phyloP scores from a whole-genome alignment of 352 stramenopile genomes.

The Globisporangium recalcitrans region DNA sequence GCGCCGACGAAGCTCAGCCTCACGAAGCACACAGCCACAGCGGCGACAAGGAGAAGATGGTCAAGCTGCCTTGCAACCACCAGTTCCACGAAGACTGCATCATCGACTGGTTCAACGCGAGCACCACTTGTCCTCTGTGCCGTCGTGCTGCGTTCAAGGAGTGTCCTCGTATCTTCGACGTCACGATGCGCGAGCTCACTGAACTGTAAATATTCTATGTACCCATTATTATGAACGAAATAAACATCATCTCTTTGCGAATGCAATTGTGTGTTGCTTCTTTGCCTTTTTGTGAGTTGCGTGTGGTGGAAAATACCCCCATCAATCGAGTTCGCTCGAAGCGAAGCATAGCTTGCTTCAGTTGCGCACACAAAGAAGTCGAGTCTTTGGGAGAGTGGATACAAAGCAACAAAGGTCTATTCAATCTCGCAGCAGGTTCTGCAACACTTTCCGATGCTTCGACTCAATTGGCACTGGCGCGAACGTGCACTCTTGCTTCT shows the following conservation, averaged over 20 bases:
- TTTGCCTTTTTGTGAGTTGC: neutral
- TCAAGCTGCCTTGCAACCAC: slow-evolving; percentile 57
- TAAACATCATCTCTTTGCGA: slow-evolving; percentile 9
- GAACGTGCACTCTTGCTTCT: slow-evolving; percentile 61
- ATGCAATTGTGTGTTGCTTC: neutral
- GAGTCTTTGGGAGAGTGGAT: too few species aligned
- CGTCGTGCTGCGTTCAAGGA: slow-evolving; percentile 38
- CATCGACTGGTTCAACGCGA: slow-evolving; percentile 71
- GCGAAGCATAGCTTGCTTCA: neutral
- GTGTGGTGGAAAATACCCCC: too few species aligned
- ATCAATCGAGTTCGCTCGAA: neutral
- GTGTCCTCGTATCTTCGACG: slow-evolving; percentile 32
- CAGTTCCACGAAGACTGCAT: slow-evolving; percentile 78
- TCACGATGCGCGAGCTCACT: slow-evolving; percentile 31
- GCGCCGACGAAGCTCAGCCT: neutral
- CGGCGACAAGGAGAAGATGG: slow-evolving; percentile 33
- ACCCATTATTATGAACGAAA: slow-evolving; percentile 15
- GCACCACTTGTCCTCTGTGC: slow-evolving; percentile 63
- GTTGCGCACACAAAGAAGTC: neutral
- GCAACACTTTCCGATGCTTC: slow-evolving; percentile 41
- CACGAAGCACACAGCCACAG: slow-evolving; percentile 19
- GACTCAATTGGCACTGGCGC: slow-evolving; percentile 49
- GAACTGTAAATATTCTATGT: slow-evolving; percentile 6
- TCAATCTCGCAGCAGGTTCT: slow-evolving; percentile 40
- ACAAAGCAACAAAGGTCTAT: too few species aligned